Evolutionary conservation across 169 alveolate species (phyloP).

Genomic region (Plasmodium sp.): DNA sequence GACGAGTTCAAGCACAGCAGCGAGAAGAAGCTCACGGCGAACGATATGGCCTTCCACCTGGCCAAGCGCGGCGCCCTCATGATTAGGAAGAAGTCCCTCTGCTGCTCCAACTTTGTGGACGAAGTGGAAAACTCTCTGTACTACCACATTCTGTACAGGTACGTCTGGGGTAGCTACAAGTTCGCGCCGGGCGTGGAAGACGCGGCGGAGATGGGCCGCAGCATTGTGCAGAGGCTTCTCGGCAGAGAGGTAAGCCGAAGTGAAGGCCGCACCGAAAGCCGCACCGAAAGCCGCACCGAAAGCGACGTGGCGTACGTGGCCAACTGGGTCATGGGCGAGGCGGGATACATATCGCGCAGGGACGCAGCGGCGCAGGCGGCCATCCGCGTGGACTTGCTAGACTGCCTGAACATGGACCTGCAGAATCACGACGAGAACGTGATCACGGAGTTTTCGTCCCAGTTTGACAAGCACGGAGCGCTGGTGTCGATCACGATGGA

Average conservation of each 20-base stretch:
- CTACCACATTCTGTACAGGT: constrained; percentile 34
- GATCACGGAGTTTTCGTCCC: neutral
- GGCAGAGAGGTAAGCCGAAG: neutral
- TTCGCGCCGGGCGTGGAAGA: neutral
- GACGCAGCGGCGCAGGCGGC: neutral
- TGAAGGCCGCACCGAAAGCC: neutral
- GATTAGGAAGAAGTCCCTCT: constrained; percentile 44
- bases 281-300: neutral
- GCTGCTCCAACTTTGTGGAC: constrained; percentile 70
- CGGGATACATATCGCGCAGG: constrained; percentile 23
- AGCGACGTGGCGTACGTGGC: neutral
- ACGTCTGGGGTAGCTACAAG: neutral
- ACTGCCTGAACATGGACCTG: constrained; percentile 42
- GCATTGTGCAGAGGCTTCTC: constrained; percentile 29
- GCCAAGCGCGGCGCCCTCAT: neutral
- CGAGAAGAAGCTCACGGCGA: neutral
- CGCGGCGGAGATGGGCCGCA: neutral
- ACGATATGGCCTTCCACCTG: neutral
- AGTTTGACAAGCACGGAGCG: constrained; percentile 28
- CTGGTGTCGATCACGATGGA: constrained; percentile 7
- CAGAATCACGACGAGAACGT: constrained; percentile 18
- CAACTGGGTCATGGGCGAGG: constrained; percentile 1
- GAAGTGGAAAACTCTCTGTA: constrained; percentile 44
- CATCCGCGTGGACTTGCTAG: neutral
- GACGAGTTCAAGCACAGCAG: constrained; percentile 8